These are phyloP conservation scores for Solanum pinnatisectum DNA, from an alignment of 257 asterid genomes.

Conservation along the genomic window DNA sequence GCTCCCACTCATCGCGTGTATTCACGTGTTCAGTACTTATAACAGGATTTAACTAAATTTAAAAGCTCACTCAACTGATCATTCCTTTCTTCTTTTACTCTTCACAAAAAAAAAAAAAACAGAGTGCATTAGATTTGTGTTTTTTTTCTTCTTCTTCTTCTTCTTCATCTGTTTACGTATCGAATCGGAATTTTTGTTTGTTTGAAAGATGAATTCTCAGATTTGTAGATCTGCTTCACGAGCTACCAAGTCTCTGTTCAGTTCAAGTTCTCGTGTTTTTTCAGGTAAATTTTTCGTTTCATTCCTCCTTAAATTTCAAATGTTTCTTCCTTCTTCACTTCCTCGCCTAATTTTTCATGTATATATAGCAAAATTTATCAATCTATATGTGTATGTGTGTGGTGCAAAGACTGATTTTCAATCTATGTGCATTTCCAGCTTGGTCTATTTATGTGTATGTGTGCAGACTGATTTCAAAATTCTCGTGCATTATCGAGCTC, in stretches of 20 bases:
- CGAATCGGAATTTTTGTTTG: neutral
- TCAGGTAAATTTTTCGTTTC: slow-evolving; percentile 32
- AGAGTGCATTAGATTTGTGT: neutral
- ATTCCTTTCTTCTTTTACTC: neutral
- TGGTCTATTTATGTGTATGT: neutral
- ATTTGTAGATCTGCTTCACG: slow-evolving; percentile 57
- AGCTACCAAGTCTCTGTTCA: slow-evolving; percentile 47
- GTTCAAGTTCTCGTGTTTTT: slow-evolving; percentile 55
- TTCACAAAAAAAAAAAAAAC: neutral
- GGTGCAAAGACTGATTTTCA: neutral
- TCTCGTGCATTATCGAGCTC: neutral
- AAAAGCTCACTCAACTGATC: neutral
- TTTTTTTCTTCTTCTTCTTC: neutral
- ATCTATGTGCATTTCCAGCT: neutral
- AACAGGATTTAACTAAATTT: neutral
- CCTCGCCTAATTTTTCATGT: neutral
- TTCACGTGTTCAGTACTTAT: neutral
- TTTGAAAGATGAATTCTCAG: slow-evolving; percentile 63
- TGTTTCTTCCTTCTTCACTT: neutral
- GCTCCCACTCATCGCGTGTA: neutral
- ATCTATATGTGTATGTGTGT: neutral
- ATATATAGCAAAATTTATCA: neutral
- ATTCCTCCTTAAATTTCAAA: neutral
- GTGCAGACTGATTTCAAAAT: neutral
- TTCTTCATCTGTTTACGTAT: neutral